phyloP scores from a whole-genome alignment of 805 yeast genomes.

The Pichia exigua region DNA sequence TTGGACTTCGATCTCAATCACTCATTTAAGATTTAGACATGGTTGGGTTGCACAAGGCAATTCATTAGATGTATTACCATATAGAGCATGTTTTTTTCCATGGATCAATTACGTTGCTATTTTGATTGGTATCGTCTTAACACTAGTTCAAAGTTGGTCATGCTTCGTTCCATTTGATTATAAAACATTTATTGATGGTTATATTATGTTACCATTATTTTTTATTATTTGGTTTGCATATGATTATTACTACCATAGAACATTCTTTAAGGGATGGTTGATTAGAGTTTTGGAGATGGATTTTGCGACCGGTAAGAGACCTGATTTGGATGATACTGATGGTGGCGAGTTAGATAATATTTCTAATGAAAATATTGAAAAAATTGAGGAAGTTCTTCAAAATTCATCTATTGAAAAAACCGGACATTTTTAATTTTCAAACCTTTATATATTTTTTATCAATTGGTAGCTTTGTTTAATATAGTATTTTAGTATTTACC shows the following conservation, averaged over 20 bases:
- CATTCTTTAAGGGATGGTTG: slow-evolving; percentile 17
- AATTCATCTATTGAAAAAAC: neutral
- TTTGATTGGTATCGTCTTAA: slow-evolving; percentile 42
- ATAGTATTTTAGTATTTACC: neutral
- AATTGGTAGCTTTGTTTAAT: neutral
- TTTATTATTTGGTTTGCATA: slow-evolving; percentile 30
- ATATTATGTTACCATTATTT: slow-evolving; percentile 54
- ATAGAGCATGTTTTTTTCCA: slow-evolving; percentile 45
- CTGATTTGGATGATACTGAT: slow-evolving; percentile 19
- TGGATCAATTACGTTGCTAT: slow-evolving; percentile 42
- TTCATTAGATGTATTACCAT: slow-evolving; percentile 43
- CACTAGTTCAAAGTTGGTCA: slow-evolving; percentile 61
- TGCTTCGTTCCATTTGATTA: slow-evolving; percentile 52
- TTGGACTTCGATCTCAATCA: slow-evolving; percentile 53
- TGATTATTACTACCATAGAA: slow-evolving; percentile 10
- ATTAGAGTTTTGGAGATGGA: slow-evolving; percentile 38
- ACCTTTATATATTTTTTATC: neutral
- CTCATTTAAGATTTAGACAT: slow-evolving; percentile 49
- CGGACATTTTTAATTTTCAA: neutral
- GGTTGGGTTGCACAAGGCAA: slow-evolving; percentile 39
- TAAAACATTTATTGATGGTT: slow-evolving; percentile 50
- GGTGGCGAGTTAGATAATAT: slow-evolving; percentile 12
- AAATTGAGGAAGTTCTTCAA: neutral
- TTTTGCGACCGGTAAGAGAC: slow-evolving; percentile 44
- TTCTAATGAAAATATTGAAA: neutral